phyloP scores from a whole-genome alignment of 495 filamentous ascomycete species.

The Extremus antarcticus region DNA sequence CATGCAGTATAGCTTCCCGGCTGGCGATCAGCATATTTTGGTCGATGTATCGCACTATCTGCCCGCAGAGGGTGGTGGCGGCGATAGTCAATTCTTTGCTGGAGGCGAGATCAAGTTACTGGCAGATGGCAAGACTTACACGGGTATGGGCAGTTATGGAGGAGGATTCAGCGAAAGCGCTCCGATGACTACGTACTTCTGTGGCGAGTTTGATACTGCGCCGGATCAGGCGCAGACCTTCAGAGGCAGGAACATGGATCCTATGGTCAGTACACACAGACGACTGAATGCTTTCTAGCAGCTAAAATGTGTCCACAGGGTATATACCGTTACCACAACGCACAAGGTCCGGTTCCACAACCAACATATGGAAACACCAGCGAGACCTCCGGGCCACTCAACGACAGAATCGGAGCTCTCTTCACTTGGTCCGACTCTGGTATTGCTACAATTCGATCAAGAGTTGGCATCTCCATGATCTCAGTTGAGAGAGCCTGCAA shows the following conservation, averaged over 20 bases:
- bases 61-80: constrained; percentile 19
- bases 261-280: constrained; percentile 17
- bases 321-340: constrained; percentile 5
- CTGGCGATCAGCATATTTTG: constrained; percentile 22
- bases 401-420: constrained; percentile 26
- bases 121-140: constrained; percentile 21
- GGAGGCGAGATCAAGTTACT: constrained; percentile 24
- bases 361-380: constrained; percentile 20
- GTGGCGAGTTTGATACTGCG: constrained; percentile 26
- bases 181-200: constrained; percentile 27
- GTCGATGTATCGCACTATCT: constrained; percentile 29
- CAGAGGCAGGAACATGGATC: constrained; percentile 26
- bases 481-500: constrained; percentile 27
- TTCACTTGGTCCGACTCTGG: constrained; percentile 24
- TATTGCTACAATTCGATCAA: constrained; percentile 17
- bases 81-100: constrained; percentile 24
- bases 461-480: constrained; percentile 30
- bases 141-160: constrained; percentile 21
- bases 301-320: background rate
- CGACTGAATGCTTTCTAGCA: constrained; percentile 10
- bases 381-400: constrained; percentile 21
- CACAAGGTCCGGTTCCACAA: constrained; percentile 16
- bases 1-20: constrained; percentile 24
- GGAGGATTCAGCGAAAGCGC: constrained; percentile 24
- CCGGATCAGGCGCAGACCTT: constrained; percentile 23